phyloP scores from a whole-genome alignment of 257 asterid species.

The Solanum microdontum region DNA sequence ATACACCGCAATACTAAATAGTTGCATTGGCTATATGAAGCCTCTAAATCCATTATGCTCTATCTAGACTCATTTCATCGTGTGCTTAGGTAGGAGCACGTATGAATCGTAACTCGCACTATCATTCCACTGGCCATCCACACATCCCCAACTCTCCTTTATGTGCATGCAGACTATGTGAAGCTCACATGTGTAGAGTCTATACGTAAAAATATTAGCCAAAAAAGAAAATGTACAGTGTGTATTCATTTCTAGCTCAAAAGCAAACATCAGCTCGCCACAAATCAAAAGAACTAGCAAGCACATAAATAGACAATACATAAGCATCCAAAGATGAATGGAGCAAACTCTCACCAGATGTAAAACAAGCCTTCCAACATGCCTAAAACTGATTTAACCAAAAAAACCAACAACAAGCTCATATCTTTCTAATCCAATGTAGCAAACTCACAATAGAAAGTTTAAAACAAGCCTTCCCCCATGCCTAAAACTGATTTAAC shows the following conservation, averaged over 20 bases:
- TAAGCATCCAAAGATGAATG: neutral
- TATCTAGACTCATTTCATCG: neutral
- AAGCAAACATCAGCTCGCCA: neutral
- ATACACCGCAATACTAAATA: neutral
- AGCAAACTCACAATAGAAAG: neutral
- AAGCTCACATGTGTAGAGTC: neutral
- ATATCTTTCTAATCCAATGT: neutral
- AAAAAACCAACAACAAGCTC: neutral
- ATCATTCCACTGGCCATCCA: neutral
- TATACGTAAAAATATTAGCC: neutral
- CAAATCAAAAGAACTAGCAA: neutral
- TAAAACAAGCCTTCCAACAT: neutral
- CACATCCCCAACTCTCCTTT: neutral
- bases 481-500: neutral
- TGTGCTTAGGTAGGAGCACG: neutral
- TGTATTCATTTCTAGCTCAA: neutral
- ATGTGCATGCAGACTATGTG: neutral
- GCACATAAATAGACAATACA: neutral
- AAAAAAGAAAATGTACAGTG: neutral
- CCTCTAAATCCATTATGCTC: neutral
- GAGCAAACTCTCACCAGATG: neutral
- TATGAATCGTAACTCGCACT: neutral
- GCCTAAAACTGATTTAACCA: neutral
- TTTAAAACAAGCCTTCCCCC: neutral
- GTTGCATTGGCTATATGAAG: neutral